phyloP scores from a whole-genome alignment of 495 filamentous ascomycete species.

The Xylaria longipes region DNA sequence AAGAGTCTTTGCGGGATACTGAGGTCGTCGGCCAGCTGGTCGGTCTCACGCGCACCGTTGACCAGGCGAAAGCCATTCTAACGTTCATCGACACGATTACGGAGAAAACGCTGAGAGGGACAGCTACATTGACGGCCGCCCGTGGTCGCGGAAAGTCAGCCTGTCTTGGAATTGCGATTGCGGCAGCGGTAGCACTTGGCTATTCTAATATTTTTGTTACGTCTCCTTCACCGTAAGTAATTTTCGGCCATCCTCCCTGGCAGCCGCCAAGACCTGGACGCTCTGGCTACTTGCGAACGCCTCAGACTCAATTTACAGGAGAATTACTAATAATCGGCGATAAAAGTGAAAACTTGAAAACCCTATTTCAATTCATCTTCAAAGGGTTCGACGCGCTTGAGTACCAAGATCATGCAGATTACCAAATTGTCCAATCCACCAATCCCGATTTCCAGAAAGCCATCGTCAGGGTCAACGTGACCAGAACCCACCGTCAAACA shows the following conservation, averaged over 20 bases:
- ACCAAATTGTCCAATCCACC: constrained; percentile 97
- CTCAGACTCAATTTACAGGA: not conserved
- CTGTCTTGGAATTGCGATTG: constrained; percentile 84
- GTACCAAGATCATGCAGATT: constrained; percentile 94
- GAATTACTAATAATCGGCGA: not conserved
- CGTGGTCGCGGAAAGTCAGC: constrained; percentile 98
- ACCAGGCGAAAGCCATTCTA: constrained; percentile 93
- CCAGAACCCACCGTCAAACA: constrained; percentile 94
- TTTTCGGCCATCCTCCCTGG: too few relatives aligned
- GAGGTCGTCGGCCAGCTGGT: constrained; percentile 86
- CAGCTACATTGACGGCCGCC: constrained; percentile 90
- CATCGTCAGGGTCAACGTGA: constrained; percentile 94
- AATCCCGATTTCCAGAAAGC: constrained; percentile 99
- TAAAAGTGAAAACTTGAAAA: constrained; percentile 86
- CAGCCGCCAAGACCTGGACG: not conserved
- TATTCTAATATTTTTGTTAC: constrained; percentile 99
- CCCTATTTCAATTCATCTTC: constrained; percentile 97
- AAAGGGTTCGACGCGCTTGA: constrained; percentile 95
- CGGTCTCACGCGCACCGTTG: constrained; percentile 83
- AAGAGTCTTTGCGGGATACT: constrained; percentile 82
- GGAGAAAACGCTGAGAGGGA: constrained; percentile 93
- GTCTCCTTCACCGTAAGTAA: constrained; percentile 76
- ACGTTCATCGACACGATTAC: constrained; percentile 97
- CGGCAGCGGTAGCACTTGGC: constrained; percentile 91
- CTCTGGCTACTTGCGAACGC: not conserved